Evolutionary conservation across 2,329 filamentous ascomycete genomes (phyloP), one percentile per base, ranked within the genome.

Genomic region (Fusarium xylarioides): DNA sequence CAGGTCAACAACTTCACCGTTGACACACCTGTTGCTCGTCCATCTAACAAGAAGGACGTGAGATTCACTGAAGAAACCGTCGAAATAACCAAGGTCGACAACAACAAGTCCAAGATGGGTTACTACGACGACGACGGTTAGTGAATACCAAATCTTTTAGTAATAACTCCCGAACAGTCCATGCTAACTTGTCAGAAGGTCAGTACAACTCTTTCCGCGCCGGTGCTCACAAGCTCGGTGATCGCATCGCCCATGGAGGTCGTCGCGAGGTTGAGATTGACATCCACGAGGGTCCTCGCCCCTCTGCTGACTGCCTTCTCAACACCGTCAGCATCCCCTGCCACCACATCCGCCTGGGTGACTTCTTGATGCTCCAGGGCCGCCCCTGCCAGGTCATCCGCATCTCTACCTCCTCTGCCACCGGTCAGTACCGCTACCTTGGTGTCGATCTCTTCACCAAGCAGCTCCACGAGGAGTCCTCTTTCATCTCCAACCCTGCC

Each of bases 361-460:
- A 99, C 86, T 93, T 99, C 86, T 87, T 99, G 86, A 97, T 98
- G 88, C 94, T 99, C 78, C 96, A 99, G 90, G 95, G 95, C 84
- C 95, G 96, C 80, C 95, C 96, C 81, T 98, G 95, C 93, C 96
- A 99, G 91, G 95, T 99, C 85, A 99, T 99, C 89, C 95, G 95
- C 84, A 98, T 99, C 92, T 97, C 95, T 78, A 97, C 95, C 86
- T 98, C 95, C 66, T 90, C 94, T 78, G 95, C 97, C 88, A 99
- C 96, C 73, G 96, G 96, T 84, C 96, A 99, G 91, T 95, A 99
- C 92, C 94, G 96, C 83, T 99, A 98, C 91, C 93, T 99, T 74
- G 96, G 96, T 91, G 96, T 99, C 78, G 96, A 99, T 86, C 93
- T 99, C 81, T 99, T 99, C 94, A 98, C 95, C 90, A 97, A 97